phyloP scores from a whole-genome alignment of 2,329 filamentous ascomycete genomes.

The Boeremia exigua region DNA sequence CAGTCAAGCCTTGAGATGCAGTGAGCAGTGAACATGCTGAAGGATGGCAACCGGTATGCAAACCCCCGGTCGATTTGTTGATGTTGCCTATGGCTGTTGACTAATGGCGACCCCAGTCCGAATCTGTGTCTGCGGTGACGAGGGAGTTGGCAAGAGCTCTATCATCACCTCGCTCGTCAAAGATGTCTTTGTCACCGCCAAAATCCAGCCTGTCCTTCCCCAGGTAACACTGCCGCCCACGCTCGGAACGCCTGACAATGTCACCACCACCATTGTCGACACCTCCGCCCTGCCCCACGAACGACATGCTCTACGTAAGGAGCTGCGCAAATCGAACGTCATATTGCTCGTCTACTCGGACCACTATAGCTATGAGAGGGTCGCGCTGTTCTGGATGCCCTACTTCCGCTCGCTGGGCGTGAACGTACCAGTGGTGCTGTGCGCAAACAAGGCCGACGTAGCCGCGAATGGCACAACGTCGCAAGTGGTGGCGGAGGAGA shows the following conservation, averaged over 20 bases:
- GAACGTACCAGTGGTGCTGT: conserved; percentile 95
- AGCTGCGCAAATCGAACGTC: conserved; percentile 95
- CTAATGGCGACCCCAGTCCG: conserved; percentile 64
- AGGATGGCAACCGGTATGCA: conserved; percentile 39
- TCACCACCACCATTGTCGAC: conserved; percentile 96
- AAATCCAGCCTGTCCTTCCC: conserved; percentile 92
- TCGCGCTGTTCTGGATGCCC: conserved; percentile 97
- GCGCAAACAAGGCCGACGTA: conserved; percentile 96
- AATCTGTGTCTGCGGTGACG: conserved; percentile 95
- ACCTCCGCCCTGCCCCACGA: conserved; percentile 95
- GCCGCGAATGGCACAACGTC: conserved; percentile 75
- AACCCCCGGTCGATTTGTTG: conserved; percentile 3
- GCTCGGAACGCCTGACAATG: conserved; percentile 92
- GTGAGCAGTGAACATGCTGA: conserved; percentile 25
- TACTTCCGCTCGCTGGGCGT: conserved; percentile 98
- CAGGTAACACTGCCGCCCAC: conserved; percentile 94
- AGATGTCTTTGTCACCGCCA: conserved; percentile 92
- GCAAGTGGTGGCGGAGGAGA: conserved; percentile 93
- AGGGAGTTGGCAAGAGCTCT: conserved; percentile 63
- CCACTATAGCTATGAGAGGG: conserved; percentile 97
- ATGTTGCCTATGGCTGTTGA: conserved; percentile 8
- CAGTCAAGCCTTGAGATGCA: conserved; percentile 10
- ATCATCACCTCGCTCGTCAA: conserved; percentile 95
- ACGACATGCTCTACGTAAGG: conserved; percentile 84
- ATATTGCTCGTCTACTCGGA: conserved; percentile 97